Base-by-base conservation (phyloP, 2,329 filamentous ascomycete species). In the Zymoseptoria pseudotritici region DNA sequence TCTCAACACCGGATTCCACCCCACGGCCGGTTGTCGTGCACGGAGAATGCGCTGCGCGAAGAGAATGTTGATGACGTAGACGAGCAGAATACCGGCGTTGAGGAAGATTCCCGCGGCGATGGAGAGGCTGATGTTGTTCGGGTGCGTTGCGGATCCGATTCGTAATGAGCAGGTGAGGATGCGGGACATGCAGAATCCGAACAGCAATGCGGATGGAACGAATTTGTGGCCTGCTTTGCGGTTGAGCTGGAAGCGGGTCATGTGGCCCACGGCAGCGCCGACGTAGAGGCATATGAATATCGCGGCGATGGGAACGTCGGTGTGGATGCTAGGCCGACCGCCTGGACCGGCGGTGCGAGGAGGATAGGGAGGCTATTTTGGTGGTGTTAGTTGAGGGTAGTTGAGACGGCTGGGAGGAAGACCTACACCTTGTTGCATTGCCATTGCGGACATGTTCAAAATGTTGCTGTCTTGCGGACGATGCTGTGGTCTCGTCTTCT, bases 231-330 rank as follows among this genome's bases (percentile, higher is more conserved):
- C 70, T 1, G 24, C 55, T 29, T 63, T 58, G 58, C 58, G 66
- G 60, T 78, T 77, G 51, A 65, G 62, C 61, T 70, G 70, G 60
- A 76, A 76, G 49, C 75, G 73, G 6, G 67, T 71, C 74, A 77
- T 75, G 57, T 78, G 73, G 9, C 66, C 65, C 7, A 63, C 66
- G 6, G 72, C 76, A 11, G 71, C 74, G 50, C 68, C 22, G 29
- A 76, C 58, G 63, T 70, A 78, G 13, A 78, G 65, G 21, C 67
- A 21, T 22, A 77, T 69, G 61, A 77, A 74, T 46, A 77, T 68
- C 4, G 73, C 65, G 31, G 71, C 70, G 26, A 75, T 70, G 2
- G 78, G 76, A 10, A 79, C 69, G 57, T 80, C 77, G 56, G 75
- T 58, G 5, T 58, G 56, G 50, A 72, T 68, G 1, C 69, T 68